Percentiles rank a stretch among this genome's conserved stretches.
These are phyloP conservation scores for Claviceps purpurea DNA, from an alignment of 2,329 filamentous ascomycete genomes.

Conservation along the genomic window DNA sequence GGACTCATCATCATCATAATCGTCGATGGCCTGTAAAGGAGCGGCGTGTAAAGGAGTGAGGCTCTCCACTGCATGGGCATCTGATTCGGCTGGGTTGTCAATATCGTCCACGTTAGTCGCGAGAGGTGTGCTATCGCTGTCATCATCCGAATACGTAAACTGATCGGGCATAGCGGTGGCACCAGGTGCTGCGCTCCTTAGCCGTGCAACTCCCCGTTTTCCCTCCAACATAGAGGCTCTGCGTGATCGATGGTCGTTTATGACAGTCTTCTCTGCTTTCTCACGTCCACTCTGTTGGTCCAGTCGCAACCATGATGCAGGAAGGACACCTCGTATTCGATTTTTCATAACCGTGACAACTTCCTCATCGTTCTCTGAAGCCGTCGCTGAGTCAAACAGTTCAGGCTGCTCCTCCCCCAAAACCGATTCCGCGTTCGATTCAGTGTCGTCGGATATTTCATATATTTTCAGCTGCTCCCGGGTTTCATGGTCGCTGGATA, in stretches of 20 bases:
- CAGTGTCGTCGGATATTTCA: not conserved
- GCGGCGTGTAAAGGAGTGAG: not conserved
- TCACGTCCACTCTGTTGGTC: constrained; percentile 31
- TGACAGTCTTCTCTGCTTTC: constrained; percentile 17
- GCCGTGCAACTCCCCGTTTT: constrained; percentile 37
- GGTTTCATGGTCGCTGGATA: not conserved
- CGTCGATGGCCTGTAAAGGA: not conserved
- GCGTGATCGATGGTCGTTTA: constrained; percentile 14
- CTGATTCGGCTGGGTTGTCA: not conserved
- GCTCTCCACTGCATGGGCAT: not conserved
- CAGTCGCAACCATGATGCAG: constrained; percentile 53
- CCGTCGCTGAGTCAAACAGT: constrained; percentile 12
- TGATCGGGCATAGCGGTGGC: constrained; percentile 21
- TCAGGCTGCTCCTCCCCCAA: not conserved
- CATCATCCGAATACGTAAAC: constrained; percentile 28
- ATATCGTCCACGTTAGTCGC: not conserved
- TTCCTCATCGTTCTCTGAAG: constrained; percentile 29
- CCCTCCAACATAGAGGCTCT: constrained; percentile 25
- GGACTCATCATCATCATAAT: constrained; percentile 23
- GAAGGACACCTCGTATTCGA: constrained; percentile 46
- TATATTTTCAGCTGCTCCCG: not conserved
- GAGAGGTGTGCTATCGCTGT: not conserved
- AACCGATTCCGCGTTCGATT: not conserved
- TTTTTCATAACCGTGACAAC: constrained; percentile 26
- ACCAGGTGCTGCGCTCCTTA: constrained; percentile 20